Percentiles rank a stretch among this genome's conserved stretches.
Evolutionary conservation across 164 flowering plant genomes (phyloP).

Genomic region (Aristolochia californica): DNA sequence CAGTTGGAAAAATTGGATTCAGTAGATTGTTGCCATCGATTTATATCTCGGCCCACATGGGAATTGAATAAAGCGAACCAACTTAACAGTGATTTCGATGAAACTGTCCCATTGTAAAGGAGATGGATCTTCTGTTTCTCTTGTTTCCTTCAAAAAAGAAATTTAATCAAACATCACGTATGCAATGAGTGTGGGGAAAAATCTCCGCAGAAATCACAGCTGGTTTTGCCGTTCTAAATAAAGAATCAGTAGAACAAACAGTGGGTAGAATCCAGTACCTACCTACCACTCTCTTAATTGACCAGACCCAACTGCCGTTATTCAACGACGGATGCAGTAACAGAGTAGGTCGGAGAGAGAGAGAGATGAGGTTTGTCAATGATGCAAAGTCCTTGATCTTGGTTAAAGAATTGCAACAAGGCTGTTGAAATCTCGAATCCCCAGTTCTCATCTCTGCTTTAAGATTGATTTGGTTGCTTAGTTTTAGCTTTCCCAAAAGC

Average conservation of each 20-base stretch:
- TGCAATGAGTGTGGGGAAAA: background rate
- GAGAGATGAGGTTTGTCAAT: conserved; percentile 8
- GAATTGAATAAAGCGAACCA: background rate
- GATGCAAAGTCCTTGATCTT: conserved; percentile 15
- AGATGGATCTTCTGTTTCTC: background rate
- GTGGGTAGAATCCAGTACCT: background rate
- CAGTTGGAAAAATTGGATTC: background rate
- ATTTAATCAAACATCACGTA: background rate
- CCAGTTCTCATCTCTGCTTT: conserved; percentile 25
- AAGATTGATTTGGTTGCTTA: conserved; percentile 29
- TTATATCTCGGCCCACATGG: background rate
- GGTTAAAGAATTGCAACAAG: conserved; percentile 13
- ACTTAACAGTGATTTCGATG: background rate
- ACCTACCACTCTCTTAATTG: background rate
- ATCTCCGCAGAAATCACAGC: background rate
- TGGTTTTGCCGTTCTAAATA: background rate
- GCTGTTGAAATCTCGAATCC: conserved; percentile 35
- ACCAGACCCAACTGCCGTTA: no score
- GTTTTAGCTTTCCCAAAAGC: conserved; percentile 36
- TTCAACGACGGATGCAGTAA: background rate
- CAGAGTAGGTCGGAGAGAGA: background rate
- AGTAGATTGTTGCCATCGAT: background rate
- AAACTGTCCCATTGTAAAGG: background rate
- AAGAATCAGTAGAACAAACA: background rate
- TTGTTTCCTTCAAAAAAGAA: background rate